These are phyloP conservation scores for Cydonia oblonga DNA, from an alignment of 331 rosid genomes.

Conservation along the genomic window DNA sequence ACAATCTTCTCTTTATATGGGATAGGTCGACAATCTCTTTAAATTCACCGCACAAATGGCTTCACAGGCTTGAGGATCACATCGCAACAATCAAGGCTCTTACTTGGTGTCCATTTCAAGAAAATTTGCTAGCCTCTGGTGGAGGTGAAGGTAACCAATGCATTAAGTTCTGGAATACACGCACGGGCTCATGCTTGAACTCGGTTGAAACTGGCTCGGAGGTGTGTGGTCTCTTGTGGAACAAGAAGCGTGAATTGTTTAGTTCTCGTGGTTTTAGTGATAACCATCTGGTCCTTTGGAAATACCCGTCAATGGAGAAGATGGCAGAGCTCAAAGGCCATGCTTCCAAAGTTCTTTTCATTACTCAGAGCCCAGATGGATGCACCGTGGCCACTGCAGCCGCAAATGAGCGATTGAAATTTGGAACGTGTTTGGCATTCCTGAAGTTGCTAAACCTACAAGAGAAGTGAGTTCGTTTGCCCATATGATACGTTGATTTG, in stretches of 20 bases:
- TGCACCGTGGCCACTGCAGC: conserved; percentile 78
- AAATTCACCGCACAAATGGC: conserved; percentile 31
- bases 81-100: conserved; percentile 58
- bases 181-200: conserved; percentile 53
- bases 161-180: conserved; percentile 61
- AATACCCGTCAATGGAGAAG: conserved; percentile 83
- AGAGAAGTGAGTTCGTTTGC: conserved; percentile 29
- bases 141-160: conserved; percentile 50
- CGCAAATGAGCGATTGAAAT: conserved; percentile 50
- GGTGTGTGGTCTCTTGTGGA: conserved; percentile 66
- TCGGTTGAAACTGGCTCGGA: conserved; percentile 56
- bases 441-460: conserved; percentile 43
- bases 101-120: conserved; percentile 67
- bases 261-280: conserved; percentile 66
- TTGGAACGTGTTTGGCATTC: conserved; percentile 76
- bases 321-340: conserved; percentile 72
- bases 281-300: conserved; percentile 73
- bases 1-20: conserved; percentile 46
- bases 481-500: too few relatives aligned
- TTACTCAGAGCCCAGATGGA: conserved; percentile 92
- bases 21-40: conserved; percentile 37
- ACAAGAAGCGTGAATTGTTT: conserved; percentile 66
- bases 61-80: conserved; percentile 56
- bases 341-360: conserved; percentile 58
- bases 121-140: conserved; percentile 49